Evolutionary conservation across 306 rosid species (phyloP).

Genomic region (Alnus glutinosa): DNA sequence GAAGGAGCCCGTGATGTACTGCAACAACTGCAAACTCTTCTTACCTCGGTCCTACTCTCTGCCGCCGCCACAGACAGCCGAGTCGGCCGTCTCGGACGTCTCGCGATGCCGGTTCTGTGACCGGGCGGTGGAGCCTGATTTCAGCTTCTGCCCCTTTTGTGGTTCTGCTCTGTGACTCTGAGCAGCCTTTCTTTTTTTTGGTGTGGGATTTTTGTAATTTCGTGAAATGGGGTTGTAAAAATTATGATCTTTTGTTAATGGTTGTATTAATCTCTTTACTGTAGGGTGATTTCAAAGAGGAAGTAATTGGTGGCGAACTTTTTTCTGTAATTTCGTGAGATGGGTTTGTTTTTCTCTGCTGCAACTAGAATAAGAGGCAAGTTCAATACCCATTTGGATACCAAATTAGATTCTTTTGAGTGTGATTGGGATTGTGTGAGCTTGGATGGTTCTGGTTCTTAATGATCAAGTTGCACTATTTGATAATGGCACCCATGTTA

Average conservation of each 20-base stretch:
- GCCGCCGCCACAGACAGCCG: constrained; percentile 31
- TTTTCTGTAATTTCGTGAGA: too few species aligned
- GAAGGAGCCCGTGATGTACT: constrained; percentile 56
- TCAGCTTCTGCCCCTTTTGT: constrained; percentile 80
- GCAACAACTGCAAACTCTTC: constrained; percentile 61
- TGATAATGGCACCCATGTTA: too few species aligned
- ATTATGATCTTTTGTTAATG: background rate
- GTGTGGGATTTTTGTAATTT: background rate
- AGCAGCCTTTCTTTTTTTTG: background rate
- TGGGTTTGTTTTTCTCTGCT: too few species aligned
- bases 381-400: too few species aligned
- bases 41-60: constrained; percentile 56
- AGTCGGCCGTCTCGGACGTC: constrained; percentile 8
- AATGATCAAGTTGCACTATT: too few species aligned
- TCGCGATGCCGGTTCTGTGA: constrained; percentile 66
- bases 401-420: too few species aligned
- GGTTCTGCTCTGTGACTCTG: constrained; percentile 51
- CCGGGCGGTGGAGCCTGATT: constrained; percentile 53
- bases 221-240: background rate
- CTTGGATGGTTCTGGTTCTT: too few species aligned
- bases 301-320: too few species aligned
- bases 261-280: too few species aligned
- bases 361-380: too few species aligned
- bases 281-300: too few species aligned
- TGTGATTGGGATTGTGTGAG: too few species aligned